A percentile compares a stretch with the other conserved stretches of the same genome.
These are phyloP conservation scores for Penicillium paxilli DNA, from an alignment of 495 filamentous ascomycete species.

Conservation along the genomic window DNA sequence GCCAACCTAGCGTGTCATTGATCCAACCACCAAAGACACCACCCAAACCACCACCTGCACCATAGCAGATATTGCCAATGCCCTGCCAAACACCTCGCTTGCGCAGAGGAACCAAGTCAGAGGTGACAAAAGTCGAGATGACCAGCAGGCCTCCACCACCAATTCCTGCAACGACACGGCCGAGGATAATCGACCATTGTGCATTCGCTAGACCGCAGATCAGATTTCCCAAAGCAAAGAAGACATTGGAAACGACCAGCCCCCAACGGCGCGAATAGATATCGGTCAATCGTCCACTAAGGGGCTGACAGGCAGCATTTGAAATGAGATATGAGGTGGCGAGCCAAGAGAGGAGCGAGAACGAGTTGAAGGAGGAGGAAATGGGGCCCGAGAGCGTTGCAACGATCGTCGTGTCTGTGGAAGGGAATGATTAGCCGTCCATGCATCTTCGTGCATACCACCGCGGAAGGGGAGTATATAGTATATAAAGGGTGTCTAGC, in stretches of 20 bases:
- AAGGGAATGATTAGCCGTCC: slow-evolving; percentile 3
- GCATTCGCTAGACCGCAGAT: slow-evolving; percentile 78
- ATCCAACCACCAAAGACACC: slow-evolving; percentile 74
- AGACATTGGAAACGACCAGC: slow-evolving; percentile 72
- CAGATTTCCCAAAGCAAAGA: slow-evolving; percentile 80
- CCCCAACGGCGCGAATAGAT: slow-evolving; percentile 81
- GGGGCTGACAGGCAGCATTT: slow-evolving; percentile 83
- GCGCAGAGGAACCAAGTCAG: slow-evolving; percentile 80
- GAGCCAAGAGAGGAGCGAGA: slow-evolving; percentile 87
- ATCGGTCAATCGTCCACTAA: slow-evolving; percentile 84
- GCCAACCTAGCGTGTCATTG: slow-evolving; percentile 76
- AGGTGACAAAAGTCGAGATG: slow-evolving; percentile 78
- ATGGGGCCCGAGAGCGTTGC: slow-evolving; percentile 86
- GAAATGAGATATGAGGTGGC: slow-evolving; percentile 88
- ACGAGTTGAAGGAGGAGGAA: slow-evolving; percentile 77
- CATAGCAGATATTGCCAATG: slow-evolving; percentile 76
- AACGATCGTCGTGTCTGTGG: slow-evolving; percentile 73
- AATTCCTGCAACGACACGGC: slow-evolving; percentile 79
- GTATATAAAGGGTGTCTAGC: background rate
- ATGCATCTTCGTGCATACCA: background rate
- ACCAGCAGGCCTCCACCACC: slow-evolving; percentile 83
- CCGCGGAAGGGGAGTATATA: background rate
- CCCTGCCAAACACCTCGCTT: slow-evolving; percentile 85
- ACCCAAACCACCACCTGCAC: slow-evolving; percentile 64
- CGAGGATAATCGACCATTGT: slow-evolving; percentile 73